Conservation (phyloP, 495 filamentous ascomycete genomes). For the Lepraria neglecta region DNA sequence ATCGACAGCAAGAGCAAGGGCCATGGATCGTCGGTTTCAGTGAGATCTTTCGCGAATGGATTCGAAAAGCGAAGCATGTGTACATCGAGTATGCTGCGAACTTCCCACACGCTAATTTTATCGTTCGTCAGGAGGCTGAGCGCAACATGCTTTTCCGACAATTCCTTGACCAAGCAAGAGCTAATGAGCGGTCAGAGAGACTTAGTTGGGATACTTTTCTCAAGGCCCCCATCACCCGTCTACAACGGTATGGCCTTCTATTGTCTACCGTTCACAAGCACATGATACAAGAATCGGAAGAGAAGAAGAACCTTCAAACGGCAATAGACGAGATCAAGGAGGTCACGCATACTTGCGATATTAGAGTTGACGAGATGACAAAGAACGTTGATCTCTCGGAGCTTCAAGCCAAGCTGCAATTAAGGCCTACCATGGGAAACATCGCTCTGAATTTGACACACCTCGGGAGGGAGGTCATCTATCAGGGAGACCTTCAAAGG, state of each 20-base stretch:
- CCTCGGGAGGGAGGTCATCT: constrained; percentile 81
- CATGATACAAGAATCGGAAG: constrained; percentile 76
- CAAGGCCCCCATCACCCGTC: constrained; percentile 84
- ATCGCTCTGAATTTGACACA: constrained; percentile 89
- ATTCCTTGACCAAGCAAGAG: constrained; percentile 72
- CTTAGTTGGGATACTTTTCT: constrained; percentile 92
- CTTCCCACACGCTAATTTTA: constrained; percentile 75
- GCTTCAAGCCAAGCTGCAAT: constrained; percentile 70
- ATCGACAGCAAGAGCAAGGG: constrained; percentile 93
- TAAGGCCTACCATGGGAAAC: constrained; percentile 79
- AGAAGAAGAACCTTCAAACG: constrained; percentile 75
- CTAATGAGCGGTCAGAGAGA: constrained; percentile 74
- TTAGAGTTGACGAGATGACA: constrained; percentile 86
- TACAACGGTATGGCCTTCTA: constrained; percentile 85
- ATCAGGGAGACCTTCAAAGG: constrained; percentile 82
- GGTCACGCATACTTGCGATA: constrained; percentile 88
- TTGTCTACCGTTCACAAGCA: constrained; percentile 77
- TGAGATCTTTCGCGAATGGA: constrained; percentile 98
- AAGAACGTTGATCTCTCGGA: constrained; percentile 88
- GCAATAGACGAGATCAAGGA: constrained; percentile 94
- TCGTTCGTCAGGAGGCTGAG: constrained; percentile 77
- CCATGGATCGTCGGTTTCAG: constrained; percentile 92
- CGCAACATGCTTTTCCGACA: constrained; percentile 79
- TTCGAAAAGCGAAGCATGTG: constrained; percentile 79
- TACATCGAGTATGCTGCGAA: constrained; percentile 91